Evolutionary conservation across 306 rosid genomes (phyloP).

Genomic region (Prunus davidiana): DNA sequence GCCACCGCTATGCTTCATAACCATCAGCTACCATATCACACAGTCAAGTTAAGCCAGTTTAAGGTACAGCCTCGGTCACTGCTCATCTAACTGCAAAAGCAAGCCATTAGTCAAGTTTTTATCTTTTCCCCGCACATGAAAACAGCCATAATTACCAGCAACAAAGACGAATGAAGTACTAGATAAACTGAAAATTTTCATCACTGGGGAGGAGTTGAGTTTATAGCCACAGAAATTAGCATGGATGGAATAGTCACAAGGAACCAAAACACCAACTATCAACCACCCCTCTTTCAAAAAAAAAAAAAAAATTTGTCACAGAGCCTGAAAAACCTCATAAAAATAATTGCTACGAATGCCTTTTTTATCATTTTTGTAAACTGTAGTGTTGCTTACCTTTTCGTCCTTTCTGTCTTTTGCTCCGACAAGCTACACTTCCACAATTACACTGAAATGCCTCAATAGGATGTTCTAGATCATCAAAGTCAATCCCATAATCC

Average conservation of each 20-base stretch:
- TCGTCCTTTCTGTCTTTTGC: constrained; percentile 23
- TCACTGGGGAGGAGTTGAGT: neutral
- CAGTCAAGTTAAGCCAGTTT: neutral
- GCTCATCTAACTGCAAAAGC: neutral
- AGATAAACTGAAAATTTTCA: neutral
- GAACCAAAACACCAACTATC: no score
- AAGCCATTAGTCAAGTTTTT: neutral
- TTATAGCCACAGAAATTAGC: no score
- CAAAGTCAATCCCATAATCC: constrained; percentile 90
- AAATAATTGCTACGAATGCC: neutral
- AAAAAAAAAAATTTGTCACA: no score
- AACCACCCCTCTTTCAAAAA: neutral
- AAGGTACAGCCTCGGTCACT: neutral
- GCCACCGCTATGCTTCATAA: neutral
- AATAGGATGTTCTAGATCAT: constrained; percentile 66
- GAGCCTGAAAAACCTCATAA: no score
- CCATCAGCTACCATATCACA: neutral
- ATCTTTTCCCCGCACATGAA: constrained; percentile 8
- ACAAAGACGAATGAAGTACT: neutral
- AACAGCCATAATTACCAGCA: neutral
- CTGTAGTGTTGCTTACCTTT: constrained; percentile 39
- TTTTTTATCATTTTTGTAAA: no score
- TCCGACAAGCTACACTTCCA: constrained; percentile 67
- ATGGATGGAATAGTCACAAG: no score
- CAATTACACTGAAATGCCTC: constrained; percentile 76